These are phyloP conservation scores for Eucalyptus guilfoylei DNA, from an alignment of 345 rosid genomes.

Conservation along the genomic window DNA sequence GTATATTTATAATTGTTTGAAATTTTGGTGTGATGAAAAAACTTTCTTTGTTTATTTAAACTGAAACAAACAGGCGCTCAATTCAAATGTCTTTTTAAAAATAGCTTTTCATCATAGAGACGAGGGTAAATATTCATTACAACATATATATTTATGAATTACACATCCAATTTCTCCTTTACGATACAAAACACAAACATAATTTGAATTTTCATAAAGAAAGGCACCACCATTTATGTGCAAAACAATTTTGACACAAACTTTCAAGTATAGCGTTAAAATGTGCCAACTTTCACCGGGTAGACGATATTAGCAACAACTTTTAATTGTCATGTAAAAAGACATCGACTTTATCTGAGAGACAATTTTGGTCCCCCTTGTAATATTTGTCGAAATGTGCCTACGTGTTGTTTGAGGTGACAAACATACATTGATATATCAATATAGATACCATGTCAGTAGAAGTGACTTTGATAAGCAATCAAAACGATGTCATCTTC, in stretches of 20 bases:
- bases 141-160: not conserved
- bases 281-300: not conserved
- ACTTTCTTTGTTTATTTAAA: not conserved
- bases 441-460: not conserved
- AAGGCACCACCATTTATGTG: not conserved
- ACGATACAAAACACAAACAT: not conserved
- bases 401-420: not conserved
- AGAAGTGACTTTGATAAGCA: not conserved
- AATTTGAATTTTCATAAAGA: not conserved
- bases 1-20: not conserved
- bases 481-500: not conserved
- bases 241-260: not conserved
- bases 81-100: not conserved
- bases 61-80: not conserved
- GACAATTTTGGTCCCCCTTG: not conserved
- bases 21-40: not conserved
- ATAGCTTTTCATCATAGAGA: not conserved
- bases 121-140: not conserved
- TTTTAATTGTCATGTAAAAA: not conserved
- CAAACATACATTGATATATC: not conserved
- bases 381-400: not conserved
- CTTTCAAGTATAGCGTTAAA: not conserved
- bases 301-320: not conserved
- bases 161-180: not conserved
- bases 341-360: not conserved